These are phyloP conservation scores for Dryas alaskensis DNA, from an alignment of 306 rosid genomes.

Conservation along the genomic window DNA sequence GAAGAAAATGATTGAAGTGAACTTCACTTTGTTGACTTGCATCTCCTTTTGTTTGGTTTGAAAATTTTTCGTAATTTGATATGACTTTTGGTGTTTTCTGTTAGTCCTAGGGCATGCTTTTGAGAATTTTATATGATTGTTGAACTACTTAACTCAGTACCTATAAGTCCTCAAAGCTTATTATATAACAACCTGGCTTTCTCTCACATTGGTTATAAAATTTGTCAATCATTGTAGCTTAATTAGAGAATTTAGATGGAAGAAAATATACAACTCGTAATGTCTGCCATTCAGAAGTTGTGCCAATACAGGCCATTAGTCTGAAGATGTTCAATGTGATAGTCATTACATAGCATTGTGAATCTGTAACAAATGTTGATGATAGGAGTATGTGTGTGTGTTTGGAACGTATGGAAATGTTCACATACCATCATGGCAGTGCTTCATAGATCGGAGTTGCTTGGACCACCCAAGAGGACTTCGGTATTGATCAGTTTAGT, in stretches of 20 bases:
- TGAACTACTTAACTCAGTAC: slow-evolving; percentile 3
- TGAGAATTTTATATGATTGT: slow-evolving; percentile 1
- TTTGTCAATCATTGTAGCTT: not conserved
- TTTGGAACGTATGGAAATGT: not conserved
- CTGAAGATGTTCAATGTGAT: not conserved
- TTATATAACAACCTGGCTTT: not conserved
- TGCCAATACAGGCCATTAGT: not conserved
- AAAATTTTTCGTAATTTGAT: slow-evolving; percentile 18
- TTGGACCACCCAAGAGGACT: not conserved
- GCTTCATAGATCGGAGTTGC: not conserved
- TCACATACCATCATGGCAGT: not conserved
- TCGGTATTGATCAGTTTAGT: not conserved
- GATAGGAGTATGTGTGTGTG: not conserved
- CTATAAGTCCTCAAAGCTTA: not conserved
- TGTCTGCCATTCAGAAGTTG: not conserved
- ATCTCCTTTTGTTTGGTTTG: slow-evolving; percentile 33
- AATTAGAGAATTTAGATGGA: not conserved
- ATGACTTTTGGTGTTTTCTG: slow-evolving; percentile 13
- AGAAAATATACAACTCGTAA: too few species aligned
- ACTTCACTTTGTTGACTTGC: slow-evolving; percentile 49
- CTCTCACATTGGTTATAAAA: not conserved
- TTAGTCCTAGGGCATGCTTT: slow-evolving; percentile 1
- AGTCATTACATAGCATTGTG: not conserved
- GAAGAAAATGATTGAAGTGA: slow-evolving; percentile 39
- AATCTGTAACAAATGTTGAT: not conserved